Conservation (phyloP, 371 early-diverging fungal species). For the Mucor piriformis region DNA sequence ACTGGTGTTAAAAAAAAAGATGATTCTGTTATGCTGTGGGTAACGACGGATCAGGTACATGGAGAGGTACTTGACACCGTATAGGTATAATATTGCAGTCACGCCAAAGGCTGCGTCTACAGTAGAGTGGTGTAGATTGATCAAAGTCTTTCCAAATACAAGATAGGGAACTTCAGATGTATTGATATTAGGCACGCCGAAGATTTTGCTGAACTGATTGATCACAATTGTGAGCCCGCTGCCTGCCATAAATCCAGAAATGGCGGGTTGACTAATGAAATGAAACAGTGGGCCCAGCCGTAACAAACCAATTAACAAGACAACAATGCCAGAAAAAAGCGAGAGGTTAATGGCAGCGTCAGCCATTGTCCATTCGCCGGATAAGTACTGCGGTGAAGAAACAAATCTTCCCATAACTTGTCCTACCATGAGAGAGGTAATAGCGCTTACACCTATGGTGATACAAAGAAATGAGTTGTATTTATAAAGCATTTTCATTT, state of each 20-base stretch:
- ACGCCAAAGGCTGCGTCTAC: conserved; percentile 67
- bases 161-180: conserved; percentile 61
- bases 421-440: conserved; percentile 75
- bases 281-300: conserved; percentile 82
- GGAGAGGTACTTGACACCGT: conserved; percentile 39
- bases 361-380: conserved; percentile 39
- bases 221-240: conserved; percentile 79
- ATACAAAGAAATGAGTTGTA: background rate
- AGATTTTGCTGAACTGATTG: conserved; percentile 73
- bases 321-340: conserved; percentile 68
- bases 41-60: conserved; percentile 39
- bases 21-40: conserved; percentile 33
- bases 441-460: conserved; percentile 71
- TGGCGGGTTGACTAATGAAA: conserved; percentile 78
- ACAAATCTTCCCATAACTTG: conserved; percentile 61
- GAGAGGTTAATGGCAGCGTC: conserved; percentile 54
- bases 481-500: background rate
- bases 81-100: conserved; percentile 54
- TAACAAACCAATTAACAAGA: conserved; percentile 69
- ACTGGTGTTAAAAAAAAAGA: conserved; percentile 60
- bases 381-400: conserved; percentile 36
- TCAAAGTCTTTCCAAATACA: conserved; percentile 62
- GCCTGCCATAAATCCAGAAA: conserved; percentile 78
- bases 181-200: conserved; percentile 72
- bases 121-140: conserved; percentile 44